Evolutionary conservation across 2,329 filamentous ascomycete genomes (phyloP).

Genomic region (Teratosphaeria viscida): DNA sequence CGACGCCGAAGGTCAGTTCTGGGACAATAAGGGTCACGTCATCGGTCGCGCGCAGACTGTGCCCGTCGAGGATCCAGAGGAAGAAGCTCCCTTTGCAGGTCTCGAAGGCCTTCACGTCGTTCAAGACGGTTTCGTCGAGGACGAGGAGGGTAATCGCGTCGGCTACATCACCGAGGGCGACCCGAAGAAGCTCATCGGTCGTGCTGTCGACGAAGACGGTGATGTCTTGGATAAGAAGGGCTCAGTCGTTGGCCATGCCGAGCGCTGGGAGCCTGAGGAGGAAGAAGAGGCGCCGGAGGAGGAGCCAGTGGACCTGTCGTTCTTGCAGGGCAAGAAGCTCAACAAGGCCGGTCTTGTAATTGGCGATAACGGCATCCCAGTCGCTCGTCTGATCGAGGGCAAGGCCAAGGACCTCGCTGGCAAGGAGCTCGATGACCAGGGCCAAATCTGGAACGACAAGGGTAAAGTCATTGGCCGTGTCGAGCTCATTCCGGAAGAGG

Average conservation of each 20-base stretch:
- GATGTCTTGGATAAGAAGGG: conserved; percentile 46
- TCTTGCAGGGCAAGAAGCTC: conserved; percentile 35
- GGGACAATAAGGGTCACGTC: conserved; percentile 44
- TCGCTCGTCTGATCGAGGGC: conserved; percentile 58
- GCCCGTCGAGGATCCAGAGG: conserved; percentile 35
- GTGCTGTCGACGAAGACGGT: conserved; percentile 41
- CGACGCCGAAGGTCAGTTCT: conserved; percentile 41
- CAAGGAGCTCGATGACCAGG: conserved; percentile 60
- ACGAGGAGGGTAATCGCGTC: conserved; percentile 41
- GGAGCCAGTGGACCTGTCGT: conserved; percentile 33
- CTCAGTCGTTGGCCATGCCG: conserved; percentile 41
- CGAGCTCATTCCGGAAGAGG: conserved; percentile 57
- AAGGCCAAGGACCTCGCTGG: conserved; percentile 53
- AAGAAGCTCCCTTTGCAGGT: conserved; percentile 40
- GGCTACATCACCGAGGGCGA: conserved; percentile 41
- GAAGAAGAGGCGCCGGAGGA: conserved; percentile 41
- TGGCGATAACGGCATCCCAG: conserved; percentile 39
- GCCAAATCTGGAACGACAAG: conserved; percentile 62
- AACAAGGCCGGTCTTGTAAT: conserved; percentile 44
- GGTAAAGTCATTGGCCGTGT: conserved; percentile 59
- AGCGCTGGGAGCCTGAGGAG: conserved; percentile 52
- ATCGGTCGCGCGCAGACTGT: conserved; percentile 41
- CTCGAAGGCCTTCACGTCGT: conserved; percentile 41
- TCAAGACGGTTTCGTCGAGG: conserved; percentile 40
- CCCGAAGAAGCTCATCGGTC: conserved; percentile 41